Evolutionary conservation across 116 monocot species (phyloP).

Genomic region (Iris pallida): DNA sequence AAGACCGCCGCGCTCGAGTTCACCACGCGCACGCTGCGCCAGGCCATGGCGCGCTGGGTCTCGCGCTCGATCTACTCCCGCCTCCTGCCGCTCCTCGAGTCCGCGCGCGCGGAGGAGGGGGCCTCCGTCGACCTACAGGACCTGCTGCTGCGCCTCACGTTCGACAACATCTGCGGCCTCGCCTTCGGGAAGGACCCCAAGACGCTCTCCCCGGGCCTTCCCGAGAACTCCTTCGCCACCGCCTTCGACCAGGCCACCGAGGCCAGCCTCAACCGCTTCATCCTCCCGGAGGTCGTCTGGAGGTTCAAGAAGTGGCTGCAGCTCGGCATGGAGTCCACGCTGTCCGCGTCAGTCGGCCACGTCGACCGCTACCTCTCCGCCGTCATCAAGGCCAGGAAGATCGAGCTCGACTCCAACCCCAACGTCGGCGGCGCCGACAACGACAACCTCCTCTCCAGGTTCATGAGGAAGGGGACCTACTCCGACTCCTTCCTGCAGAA

Average conservation of each 20-base stretch:
- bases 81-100: slow-evolving; percentile 23
- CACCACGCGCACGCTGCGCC: slow-evolving; percentile 31
- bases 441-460: slow-evolving; percentile 63
- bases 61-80: slow-evolving; percentile 28
- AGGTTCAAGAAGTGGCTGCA: slow-evolving; percentile 49
- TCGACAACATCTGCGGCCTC: slow-evolving; percentile 75
- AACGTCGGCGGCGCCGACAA: slow-evolving; percentile 12
- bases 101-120: not conserved
- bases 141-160: slow-evolving; percentile 62
- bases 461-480: slow-evolving; percentile 61
- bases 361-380: slow-evolving; percentile 58
- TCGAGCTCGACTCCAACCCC: slow-evolving; percentile 43
- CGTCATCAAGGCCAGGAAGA: slow-evolving; percentile 56
- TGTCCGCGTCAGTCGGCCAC: slow-evolving; percentile 35
- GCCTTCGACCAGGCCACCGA: slow-evolving; percentile 71
- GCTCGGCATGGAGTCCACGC: slow-evolving; percentile 52
- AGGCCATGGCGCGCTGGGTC: slow-evolving; percentile 38
- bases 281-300: slow-evolving; percentile 61
- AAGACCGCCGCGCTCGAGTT: slow-evolving; percentile 48
- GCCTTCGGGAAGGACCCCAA: slow-evolving; percentile 67
- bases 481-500: slow-evolving; percentile 55
- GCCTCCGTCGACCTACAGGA: slow-evolving; percentile 54
- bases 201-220: slow-evolving; percentile 43
- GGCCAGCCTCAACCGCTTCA: slow-evolving; percentile 53
- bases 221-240: slow-evolving; percentile 50